Evolutionary conservation across 371 early-diverging fungal genomes (phyloP).

Genomic region (Rhizopus delemar): DNA sequence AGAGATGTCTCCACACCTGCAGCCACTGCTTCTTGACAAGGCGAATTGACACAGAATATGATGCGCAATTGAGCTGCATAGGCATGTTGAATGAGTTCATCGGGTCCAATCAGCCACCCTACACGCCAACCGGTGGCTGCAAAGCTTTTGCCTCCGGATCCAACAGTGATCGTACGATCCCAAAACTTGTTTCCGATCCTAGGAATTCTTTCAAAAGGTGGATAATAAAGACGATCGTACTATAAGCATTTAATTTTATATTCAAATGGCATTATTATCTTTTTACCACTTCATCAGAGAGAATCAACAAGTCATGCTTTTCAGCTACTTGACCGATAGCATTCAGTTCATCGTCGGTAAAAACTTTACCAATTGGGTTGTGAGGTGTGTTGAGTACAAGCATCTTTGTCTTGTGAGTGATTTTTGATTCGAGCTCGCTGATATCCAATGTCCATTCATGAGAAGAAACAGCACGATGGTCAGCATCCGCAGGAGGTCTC

Average conservation of each 20-base stretch:
- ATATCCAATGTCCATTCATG: conserved; percentile 87
- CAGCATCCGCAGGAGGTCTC: conserved; percentile 55
- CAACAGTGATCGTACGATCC: conserved; percentile 92
- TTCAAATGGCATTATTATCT: not conserved
- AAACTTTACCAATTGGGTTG: conserved; percentile 94
- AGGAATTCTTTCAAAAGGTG: conserved; percentile 63
- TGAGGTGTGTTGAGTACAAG: conserved; percentile 95
- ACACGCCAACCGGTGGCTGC: conserved; percentile 97
- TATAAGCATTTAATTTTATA: conserved; percentile 18
- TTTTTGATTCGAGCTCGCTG: conserved; percentile 74
- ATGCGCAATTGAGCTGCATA: conserved; percentile 90
- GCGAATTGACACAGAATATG: conserved; percentile 87
- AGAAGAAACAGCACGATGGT: conserved; percentile 53
- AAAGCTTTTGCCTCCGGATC: conserved; percentile 92
- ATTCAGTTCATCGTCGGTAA: conserved; percentile 78
- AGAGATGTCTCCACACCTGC: conserved; percentile 71
- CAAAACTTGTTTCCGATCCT: conserved; percentile 85
- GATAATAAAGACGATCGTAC: conserved; percentile 90
- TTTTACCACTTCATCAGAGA: conserved; percentile 90
- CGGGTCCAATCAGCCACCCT: conserved; percentile 91
- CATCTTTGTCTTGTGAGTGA: conserved; percentile 82
- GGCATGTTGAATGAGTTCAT: conserved; percentile 69
- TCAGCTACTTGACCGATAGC: conserved; percentile 79
- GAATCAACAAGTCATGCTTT: conserved; percentile 82
- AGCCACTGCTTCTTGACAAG: conserved; percentile 91